Evolutionary conservation across 768 basidiomycete species (phyloP), one percentile per base, ranked within the genome.

Genomic region (Boletus tylopilopsis): DNA sequence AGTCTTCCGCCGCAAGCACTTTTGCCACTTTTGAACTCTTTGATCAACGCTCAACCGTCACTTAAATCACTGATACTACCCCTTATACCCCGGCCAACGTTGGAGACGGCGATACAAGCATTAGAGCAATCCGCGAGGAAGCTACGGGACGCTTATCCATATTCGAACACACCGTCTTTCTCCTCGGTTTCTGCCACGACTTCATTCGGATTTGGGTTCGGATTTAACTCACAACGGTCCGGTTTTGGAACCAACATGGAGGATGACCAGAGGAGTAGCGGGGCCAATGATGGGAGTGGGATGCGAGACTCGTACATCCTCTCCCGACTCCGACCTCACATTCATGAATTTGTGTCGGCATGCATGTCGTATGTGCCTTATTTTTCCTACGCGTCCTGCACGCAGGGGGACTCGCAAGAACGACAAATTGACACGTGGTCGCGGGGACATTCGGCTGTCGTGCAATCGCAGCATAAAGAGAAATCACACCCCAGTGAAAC

Each of bases 231-330:
- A 21, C 64, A 54, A 33, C 54, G 63, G 45, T 25, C 56, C 48
- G 49, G 57, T 42, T 75, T 75, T 58, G 73, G 50, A 45, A 68
- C 54, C 40, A 64, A 42, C 48, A 59, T 57, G 40, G 58, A 66
- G 19, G 59, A 66, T 29, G 70, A 62, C 43, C 63, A 59, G 49
- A 57, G 63, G 22, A 46, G 51, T 41, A 45, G 24, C 29, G 58
- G 50, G 13, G 13, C 36, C 22, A 64, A 62, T 34, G 66, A 67
- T n/a, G 71, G 71, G 45, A 67, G 76, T 41, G 80, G 80, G 32
- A 92, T 91, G 87, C 83, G 90, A 51, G 85, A 90, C 49, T 81
- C 84, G 6, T 93, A 93, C 64, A 76, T 92, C 55, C 68, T 82
- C 33, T 87, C 84, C 16, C 78, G 90, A 47, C 72, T 93, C 16